Conservation (phyloP, 1,139 yeast species). For the Lodderomyces orthopsilosis region DNA sequence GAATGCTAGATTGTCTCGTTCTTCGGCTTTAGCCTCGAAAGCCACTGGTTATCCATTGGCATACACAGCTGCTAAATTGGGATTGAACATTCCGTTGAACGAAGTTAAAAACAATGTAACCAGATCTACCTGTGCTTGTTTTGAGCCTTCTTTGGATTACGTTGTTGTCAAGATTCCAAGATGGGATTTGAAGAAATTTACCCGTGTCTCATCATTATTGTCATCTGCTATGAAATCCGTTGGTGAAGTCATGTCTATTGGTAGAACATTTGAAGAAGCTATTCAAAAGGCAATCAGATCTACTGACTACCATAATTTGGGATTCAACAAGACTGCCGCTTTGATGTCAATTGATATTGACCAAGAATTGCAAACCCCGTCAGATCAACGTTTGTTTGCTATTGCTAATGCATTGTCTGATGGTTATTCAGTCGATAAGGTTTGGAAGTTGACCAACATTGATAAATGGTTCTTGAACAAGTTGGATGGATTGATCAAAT, state of each 20-base stretch:
- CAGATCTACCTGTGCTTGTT: conserved; percentile 92
- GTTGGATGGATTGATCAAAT: conserved; percentile 66
- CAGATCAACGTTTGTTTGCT: conserved; percentile 95
- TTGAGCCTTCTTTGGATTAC: conserved; percentile 96
- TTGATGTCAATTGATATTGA: conserved; percentile 84
- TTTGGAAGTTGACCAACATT: conserved; percentile 88
- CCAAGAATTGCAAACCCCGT: conserved; percentile 87
- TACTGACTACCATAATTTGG: conserved; percentile 90
- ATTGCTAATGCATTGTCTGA: conserved; percentile 87
- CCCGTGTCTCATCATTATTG: conserved; percentile 32
- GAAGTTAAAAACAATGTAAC: conserved; percentile 94
- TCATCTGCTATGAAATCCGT: conserved; percentile 94
- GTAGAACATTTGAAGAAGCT: conserved; percentile 97
- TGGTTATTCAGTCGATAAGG: conserved; percentile 89
- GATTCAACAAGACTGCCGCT: conserved; percentile 85
- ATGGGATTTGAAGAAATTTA: conserved; percentile 97
- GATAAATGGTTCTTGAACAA: conserved; percentile 97
- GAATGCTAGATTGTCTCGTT: conserved; percentile 95
- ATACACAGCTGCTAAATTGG: conserved; percentile 96
- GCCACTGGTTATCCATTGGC: conserved; percentile 99
- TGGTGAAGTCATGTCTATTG: conserved; percentile 98
- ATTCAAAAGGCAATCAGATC: conserved; percentile 97
- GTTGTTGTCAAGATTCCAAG: conserved; percentile 98
- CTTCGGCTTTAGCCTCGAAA: conserved; percentile 97
- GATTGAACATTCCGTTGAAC: conserved; percentile 88